Conservation (phyloP, 257 asterid genomes). For the Striga asiatica region DNA sequence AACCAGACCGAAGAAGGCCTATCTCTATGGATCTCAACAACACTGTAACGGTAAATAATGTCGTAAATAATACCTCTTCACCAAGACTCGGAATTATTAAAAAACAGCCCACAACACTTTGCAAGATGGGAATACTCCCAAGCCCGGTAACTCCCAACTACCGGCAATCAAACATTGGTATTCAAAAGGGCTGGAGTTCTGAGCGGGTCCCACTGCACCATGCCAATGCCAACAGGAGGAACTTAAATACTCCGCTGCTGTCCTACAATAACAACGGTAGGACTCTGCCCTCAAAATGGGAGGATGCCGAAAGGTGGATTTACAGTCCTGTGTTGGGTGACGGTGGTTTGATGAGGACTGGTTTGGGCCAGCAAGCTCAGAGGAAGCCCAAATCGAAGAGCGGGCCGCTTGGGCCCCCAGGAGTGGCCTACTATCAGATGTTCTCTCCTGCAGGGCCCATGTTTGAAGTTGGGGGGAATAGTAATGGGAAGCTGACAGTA, state of each 20-base stretch:
- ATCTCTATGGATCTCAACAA: constrained; percentile 71
- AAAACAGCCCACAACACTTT: constrained; percentile 35
- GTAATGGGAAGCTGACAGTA: constrained; percentile 28
- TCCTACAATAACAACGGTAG: constrained; percentile 55
- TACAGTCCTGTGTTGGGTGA: constrained; percentile 81
- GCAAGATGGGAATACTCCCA: constrained; percentile 40
- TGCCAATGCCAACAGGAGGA: constrained; percentile 35
- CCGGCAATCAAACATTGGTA: constrained; percentile 46
- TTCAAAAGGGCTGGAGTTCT: constrained; percentile 94
- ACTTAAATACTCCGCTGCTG: constrained; percentile 34
- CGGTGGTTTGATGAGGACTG: constrained; percentile 23
- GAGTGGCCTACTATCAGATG: constrained; percentile 56
- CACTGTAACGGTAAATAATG: constrained; percentile 27
- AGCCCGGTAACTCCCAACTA: constrained; percentile 91
- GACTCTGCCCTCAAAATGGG: constrained; percentile 94
- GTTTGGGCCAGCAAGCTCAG: constrained; percentile 59
- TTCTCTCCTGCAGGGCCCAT: constrained; percentile 67
- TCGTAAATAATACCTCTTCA: constrained; percentile 38
- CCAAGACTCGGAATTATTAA: constrained; percentile 50
- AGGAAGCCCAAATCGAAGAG: constrained; percentile 86
- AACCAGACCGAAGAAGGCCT: constrained; percentile 51
- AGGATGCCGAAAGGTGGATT: constrained; percentile 99
- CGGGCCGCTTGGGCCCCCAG: constrained; percentile 95
- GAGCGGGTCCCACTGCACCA: constrained; percentile 74
- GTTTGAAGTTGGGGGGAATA: constrained; percentile 36